Conservation (phyloP, 73 alveolate genomes). For the Paramecium tetraurelia region DNA sequence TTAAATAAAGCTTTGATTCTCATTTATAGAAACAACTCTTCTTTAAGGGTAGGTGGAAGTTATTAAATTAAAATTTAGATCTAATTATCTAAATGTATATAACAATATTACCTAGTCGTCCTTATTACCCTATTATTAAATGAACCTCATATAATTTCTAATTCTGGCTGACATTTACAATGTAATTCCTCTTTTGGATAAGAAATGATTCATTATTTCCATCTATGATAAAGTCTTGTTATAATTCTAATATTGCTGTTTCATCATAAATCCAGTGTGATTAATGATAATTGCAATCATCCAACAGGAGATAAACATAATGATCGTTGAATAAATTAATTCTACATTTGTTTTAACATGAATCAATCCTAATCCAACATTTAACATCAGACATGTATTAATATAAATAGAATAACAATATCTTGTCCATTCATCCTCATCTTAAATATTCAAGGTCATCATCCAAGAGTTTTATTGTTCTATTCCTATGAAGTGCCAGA, state of each 20-base stretch:
- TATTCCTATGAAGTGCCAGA: constrained; percentile 6
- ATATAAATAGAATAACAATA: neutral
- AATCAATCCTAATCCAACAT: neutral
- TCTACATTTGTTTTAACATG: neutral
- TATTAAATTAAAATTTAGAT: neutral
- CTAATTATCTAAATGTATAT: constrained; percentile 10
- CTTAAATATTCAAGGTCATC: neutral
- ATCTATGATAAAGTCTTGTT: neutral
- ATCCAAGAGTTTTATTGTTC: neutral
- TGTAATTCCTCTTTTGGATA: neutral
- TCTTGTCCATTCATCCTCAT: neutral
- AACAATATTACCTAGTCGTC: neutral
- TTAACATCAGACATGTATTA: neutral
- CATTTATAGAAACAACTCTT: neutral
- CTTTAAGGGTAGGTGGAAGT: neutral
- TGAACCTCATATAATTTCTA: neutral
- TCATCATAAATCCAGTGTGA: neutral
- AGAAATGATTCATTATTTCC: neutral
- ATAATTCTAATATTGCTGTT: neutral
- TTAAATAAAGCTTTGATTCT: neutral
- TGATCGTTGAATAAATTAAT: neutral
- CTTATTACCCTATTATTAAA: neutral
- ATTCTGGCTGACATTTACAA: neutral
- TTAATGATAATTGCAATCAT: neutral
- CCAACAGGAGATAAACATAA: neutral